These are phyloP conservation scores for Fusarium nelsonii DNA, from an alignment of 2,329 filamentous ascomycete genomes.

Conservation along the genomic window DNA sequence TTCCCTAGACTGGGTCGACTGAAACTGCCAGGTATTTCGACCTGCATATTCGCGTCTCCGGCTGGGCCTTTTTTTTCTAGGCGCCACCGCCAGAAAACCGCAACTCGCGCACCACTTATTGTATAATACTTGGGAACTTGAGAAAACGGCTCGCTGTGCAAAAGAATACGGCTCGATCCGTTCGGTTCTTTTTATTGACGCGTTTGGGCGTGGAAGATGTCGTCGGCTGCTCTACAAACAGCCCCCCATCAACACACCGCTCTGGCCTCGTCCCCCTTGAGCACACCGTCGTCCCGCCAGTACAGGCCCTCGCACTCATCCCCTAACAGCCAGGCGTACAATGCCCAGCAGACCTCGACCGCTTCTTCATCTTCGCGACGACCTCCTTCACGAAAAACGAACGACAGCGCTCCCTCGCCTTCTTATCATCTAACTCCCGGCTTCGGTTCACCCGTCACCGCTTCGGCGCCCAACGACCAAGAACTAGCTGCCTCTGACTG, in stretches of 20 bases:
- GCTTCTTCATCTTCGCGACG: slow-evolving; percentile 66
- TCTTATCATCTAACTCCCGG: slow-evolving; percentile 55
- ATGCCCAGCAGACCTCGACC: slow-evolving; percentile 63
- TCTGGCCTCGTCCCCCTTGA: slow-evolving; percentile 63
- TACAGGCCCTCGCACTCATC: slow-evolving; percentile 66
- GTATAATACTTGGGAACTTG: slow-evolving; percentile 9
- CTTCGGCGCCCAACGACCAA: slow-evolving; percentile 57
- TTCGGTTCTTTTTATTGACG: slow-evolving; percentile 36
- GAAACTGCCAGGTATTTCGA: slow-evolving; percentile 49
- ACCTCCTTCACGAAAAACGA: slow-evolving; percentile 65
- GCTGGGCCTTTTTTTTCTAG: slow-evolving; percentile 39
- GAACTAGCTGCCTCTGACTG: slow-evolving; percentile 62
- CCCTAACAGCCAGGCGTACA: slow-evolving; percentile 67
- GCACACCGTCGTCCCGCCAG: slow-evolving; percentile 62
- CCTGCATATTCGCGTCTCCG: slow-evolving; percentile 47
- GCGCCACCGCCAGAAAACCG: slow-evolving; percentile 35
- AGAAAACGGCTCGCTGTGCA: slow-evolving; percentile 3
- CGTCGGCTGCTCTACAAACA: slow-evolving; percentile 72
- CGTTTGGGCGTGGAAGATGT: slow-evolving; percentile 53
- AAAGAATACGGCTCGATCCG: slow-evolving; percentile 16
- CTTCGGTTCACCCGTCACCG: slow-evolving; percentile 63
- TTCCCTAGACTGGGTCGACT: slow-evolving; percentile 38
- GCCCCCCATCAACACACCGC: slow-evolving; percentile 67
- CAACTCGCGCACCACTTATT: slow-evolving; percentile 27
- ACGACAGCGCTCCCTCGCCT: slow-evolving; percentile 60